A percentile compares a stretch with the other conserved stretches of the same genome.
Conservation (phyloP, 202 grass and related monocot genomes). For the Digitaria exilis region DNA sequence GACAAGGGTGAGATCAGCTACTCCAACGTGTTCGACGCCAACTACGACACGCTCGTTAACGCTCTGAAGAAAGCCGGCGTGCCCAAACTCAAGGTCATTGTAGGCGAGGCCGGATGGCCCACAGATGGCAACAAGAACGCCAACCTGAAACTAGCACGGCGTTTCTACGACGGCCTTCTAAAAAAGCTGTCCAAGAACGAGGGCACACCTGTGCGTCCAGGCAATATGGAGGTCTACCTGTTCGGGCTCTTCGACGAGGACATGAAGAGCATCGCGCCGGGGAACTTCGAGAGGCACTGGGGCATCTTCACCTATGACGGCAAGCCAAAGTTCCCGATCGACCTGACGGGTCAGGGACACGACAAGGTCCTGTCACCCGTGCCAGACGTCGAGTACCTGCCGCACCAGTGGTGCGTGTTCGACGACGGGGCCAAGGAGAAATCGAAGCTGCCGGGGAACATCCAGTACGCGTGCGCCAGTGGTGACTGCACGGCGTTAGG, state of each 20-base stretch:
- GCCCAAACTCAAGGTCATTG: constrained; percentile 64
- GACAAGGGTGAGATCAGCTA: constrained; percentile 67
- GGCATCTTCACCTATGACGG: constrained; percentile 81
- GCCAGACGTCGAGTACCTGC: constrained; percentile 53
- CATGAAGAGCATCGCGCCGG: constrained; percentile 73
- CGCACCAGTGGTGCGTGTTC: constrained; percentile 72
- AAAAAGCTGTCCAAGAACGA: constrained; percentile 56
- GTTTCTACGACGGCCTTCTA: constrained; percentile 73
- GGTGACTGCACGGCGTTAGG: constrained; percentile 77
- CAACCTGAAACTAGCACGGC: constrained; percentile 48
- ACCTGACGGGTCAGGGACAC: constrained; percentile 59
- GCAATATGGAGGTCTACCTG: constrained; percentile 72
- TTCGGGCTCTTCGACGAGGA: constrained; percentile 92
- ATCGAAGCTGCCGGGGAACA: constrained; percentile 32
- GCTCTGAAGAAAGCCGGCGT: constrained; percentile 77
- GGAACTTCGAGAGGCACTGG: constrained; percentile 81
- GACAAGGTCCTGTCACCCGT: constrained; percentile 47
- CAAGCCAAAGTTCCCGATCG: constrained; percentile 78
- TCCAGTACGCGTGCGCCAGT: constrained; percentile 61
- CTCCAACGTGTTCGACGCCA: constrained; percentile 85
- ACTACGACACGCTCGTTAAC: constrained; percentile 73
- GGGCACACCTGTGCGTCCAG: constrained; percentile 68
- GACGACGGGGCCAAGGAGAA: constrained; percentile 49
- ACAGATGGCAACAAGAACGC: constrained; percentile 79
- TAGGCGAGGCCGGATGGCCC: constrained; percentile 85